These are phyloP conservation scores for Podospora appendiculata DNA, from an alignment of 495 filamentous ascomycete genomes.

Conservation along the genomic window DNA sequence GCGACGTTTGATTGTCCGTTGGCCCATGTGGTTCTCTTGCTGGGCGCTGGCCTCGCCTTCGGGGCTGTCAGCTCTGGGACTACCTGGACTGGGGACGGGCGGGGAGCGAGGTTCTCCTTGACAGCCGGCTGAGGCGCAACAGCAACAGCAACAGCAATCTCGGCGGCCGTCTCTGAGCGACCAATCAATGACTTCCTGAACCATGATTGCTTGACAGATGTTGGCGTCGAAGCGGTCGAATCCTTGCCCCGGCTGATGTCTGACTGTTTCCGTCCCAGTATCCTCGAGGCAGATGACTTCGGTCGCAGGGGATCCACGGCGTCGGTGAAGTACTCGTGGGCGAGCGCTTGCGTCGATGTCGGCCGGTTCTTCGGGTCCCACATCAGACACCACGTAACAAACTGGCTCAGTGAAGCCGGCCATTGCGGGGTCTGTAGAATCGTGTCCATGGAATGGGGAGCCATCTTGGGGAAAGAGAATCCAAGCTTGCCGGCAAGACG, in stretches of 20 bases:
- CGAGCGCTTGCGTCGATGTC: constrained; percentile 87
- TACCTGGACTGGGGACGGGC: constrained; percentile 47
- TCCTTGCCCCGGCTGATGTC: constrained; percentile 62
- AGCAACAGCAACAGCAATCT: constrained; percentile 20
- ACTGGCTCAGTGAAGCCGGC: constrained; percentile 78
- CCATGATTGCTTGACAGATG: constrained; percentile 85
- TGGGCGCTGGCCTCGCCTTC: constrained; percentile 53
- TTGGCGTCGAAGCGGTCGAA: constrained; percentile 53
- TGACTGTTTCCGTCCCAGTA: constrained; percentile 82
- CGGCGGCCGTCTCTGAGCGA: constrained; percentile 36
- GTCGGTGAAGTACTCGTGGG: constrained; percentile 94
- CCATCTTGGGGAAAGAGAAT: constrained; percentile 99
- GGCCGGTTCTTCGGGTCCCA: constrained; percentile 95
- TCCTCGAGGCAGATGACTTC: constrained; percentile 79
- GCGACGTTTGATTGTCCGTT: constrained; percentile 72
- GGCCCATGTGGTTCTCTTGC: constrained; percentile 83
- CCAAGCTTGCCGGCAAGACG: constrained; percentile 89
- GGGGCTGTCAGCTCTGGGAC: constrained; percentile 36
- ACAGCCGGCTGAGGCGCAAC: constrained; percentile 7
- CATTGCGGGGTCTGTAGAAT: constrained; percentile 86
- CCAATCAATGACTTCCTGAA: constrained; percentile 88
- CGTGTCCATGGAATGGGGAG: constrained; percentile 92
- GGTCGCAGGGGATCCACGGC: constrained; percentile 87
- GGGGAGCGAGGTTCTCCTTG: constrained; percentile 32
- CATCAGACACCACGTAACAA: constrained; percentile 99